Percentiles rank a stretch among this genome's conserved stretches.
Conservation (phyloP, 1,284 basidiomycete species). For the Rhizopogon parksii region DNA sequence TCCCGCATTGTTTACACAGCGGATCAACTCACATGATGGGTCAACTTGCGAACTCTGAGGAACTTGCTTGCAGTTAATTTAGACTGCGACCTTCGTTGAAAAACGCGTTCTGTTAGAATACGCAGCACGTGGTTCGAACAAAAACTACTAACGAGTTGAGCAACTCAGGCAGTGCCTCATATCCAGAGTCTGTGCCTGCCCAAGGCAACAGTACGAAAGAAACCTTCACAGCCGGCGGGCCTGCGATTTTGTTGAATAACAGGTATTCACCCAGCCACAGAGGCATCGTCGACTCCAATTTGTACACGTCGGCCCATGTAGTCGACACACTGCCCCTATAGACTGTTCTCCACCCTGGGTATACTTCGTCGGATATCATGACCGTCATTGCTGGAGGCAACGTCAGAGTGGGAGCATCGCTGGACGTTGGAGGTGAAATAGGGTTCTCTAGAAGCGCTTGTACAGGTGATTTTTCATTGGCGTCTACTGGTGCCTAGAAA, state of each 20-base stretch:
- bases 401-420: slow-evolving; percentile 65
- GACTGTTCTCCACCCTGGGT: slow-evolving; percentile 71
- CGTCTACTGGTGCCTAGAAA: slow-evolving; percentile 18
- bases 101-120: slow-evolving; percentile 3
- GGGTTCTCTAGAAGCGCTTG: slow-evolving; percentile 63
- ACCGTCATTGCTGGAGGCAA: slow-evolving; percentile 64
- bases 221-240: slow-evolving; percentile 56
- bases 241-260: slow-evolving; percentile 57
- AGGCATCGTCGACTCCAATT: slow-evolving; percentile 76
- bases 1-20: neutral
- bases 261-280: slow-evolving; percentile 88
- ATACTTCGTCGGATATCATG: slow-evolving; percentile 78
- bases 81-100: slow-evolving; percentile 53
- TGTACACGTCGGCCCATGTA: slow-evolving; percentile 56
- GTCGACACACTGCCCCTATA: slow-evolving; percentile 70
- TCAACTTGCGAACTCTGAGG: slow-evolving; percentile 80
- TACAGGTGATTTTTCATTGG: slow-evolving; percentile 41
- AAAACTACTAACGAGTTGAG: slow-evolving; percentile 59
- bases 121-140: slow-evolving; percentile 5
- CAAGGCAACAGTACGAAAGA: slow-evolving; percentile 87
- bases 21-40: slow-evolving; percentile 59
- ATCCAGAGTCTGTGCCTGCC: slow-evolving; percentile 46
- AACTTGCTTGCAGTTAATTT: slow-evolving; percentile 85
- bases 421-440: slow-evolving; percentile 62
- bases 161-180: slow-evolving; percentile 63